Evolutionary conservation across 1,284 basidiomycete genomes (phyloP).

Genomic region (Porogramme epimiltina): DNA sequence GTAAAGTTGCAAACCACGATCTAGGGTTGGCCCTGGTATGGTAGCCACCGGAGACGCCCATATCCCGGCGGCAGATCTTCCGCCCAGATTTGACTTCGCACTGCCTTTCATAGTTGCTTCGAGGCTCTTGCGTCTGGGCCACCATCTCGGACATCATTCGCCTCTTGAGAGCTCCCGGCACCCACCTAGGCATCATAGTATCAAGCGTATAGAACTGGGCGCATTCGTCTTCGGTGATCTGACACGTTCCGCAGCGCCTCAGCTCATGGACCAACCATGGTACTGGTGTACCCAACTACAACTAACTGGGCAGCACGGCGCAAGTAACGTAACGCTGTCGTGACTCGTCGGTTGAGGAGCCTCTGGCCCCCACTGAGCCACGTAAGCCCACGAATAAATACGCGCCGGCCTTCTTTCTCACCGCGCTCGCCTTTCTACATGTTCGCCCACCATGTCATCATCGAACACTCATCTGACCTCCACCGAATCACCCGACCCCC

Average conservation of each 20-base stretch:
- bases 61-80: neutral
- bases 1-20: slow-evolving; percentile 21
- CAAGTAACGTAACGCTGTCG: neutral
- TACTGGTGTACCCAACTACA: no score
- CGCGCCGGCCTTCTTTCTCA: neutral
- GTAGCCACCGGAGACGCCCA: slow-evolving; percentile 3
- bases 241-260: no score
- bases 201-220: no score
- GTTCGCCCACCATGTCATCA: neutral
- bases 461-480: neutral
- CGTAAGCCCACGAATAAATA: neutral
- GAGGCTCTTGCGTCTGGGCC: no score
- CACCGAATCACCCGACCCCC: neutral
- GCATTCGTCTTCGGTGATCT: no score
- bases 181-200: no score
- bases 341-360: neutral
- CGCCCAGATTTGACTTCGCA: neutral
- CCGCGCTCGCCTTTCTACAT: neutral
- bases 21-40: slow-evolving; percentile 6
- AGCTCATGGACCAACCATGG: no score
- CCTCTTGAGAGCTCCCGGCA: no score
- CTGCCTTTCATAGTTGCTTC: no score
- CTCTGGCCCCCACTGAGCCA: neutral
- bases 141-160: no score
- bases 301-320: no score